Conservation (phyloP, 441 rosid species). For the Croton laevigatus region DNA sequence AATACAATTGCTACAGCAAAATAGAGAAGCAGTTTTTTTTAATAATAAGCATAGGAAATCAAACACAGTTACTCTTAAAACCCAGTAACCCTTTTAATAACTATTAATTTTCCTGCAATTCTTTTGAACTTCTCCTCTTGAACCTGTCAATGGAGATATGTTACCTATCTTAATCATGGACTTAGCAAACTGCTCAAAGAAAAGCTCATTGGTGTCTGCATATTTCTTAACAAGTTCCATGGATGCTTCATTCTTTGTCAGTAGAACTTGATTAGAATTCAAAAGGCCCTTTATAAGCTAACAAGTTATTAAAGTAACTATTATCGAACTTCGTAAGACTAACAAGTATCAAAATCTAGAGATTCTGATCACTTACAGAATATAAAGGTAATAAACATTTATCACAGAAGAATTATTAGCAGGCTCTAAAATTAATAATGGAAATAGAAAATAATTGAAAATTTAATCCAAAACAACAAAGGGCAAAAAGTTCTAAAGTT, state of each 20-base stretch:
- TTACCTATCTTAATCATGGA: constrained; percentile 90
- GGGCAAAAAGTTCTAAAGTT: neutral
- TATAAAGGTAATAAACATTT: neutral
- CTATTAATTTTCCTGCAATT: constrained; percentile 68
- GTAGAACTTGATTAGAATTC: constrained; percentile 72
- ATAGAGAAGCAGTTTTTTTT: neutral
- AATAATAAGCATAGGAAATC: constrained; percentile 7
- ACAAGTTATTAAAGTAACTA: constrained; percentile 71
- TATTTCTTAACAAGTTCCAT: constrained; percentile 66
- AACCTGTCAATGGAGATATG: constrained; percentile 76
- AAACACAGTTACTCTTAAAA: neutral
- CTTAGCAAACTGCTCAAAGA: constrained; percentile 70
- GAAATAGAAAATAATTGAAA: neutral
- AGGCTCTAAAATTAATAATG: neutral
- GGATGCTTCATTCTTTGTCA: constrained; percentile 50
- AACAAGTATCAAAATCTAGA: constrained; percentile 56
- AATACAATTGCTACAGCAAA: constrained; percentile 6
- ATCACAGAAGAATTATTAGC: neutral
- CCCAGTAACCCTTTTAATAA: constrained; percentile 20
- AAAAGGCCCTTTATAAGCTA: constrained; percentile 66
- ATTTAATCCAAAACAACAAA: neutral
- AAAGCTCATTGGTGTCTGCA: constrained; percentile 52
- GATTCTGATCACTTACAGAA: constrained; percentile 68
- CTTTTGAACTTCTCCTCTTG: constrained; percentile 71
- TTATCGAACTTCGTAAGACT: constrained; percentile 67